phyloP scores from a whole-genome alignment of 164 flowering plant species.

The Malania oleifera region DNA sequence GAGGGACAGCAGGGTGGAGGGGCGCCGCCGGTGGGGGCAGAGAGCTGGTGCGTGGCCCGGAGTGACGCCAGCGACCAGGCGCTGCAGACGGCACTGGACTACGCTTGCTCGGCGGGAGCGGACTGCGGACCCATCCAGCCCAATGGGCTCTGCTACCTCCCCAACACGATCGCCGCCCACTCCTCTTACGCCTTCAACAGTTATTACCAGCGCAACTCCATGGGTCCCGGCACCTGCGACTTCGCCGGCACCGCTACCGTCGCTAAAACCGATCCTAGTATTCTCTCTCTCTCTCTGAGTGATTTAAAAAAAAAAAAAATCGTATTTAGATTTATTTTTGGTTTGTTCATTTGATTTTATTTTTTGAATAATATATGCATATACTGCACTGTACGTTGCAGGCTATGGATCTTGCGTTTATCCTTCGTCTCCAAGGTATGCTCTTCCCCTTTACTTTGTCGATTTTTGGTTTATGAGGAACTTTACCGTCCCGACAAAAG shows the following conservation, averaged over 20 bases:
- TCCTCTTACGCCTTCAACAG: slow-evolving; percentile 90
- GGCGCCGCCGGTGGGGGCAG: slow-evolving; percentile 2
- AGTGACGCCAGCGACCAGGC: slow-evolving; percentile 48
- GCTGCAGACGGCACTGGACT: slow-evolving; percentile 61
- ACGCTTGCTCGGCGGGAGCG: slow-evolving; percentile 70
- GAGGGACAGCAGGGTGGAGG: not conserved
- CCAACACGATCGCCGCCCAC: slow-evolving; percentile 73
- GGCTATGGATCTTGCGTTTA: slow-evolving; percentile 90
- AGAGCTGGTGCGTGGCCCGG: slow-evolving; percentile 69
- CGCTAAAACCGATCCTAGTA: slow-evolving; percentile 74
- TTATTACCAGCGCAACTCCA: slow-evolving; percentile 47
- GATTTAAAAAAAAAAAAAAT: no score
- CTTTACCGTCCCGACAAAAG: no score
- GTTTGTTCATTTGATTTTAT: not conserved
- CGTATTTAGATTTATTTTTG: not conserved
- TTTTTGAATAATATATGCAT: not conserved
- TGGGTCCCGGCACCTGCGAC: slow-evolving; percentile 67
- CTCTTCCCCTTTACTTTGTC: not conserved
- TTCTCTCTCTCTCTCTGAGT: not conserved
- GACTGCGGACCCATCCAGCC: slow-evolving; percentile 62
- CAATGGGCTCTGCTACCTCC: slow-evolving; percentile 63
- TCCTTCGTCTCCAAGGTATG: slow-evolving; percentile 69
- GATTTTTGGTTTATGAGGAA: no score
- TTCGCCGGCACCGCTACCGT: slow-evolving; percentile 66
- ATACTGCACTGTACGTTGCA: slow-evolving; percentile 13